These are phyloP conservation scores for Colletotrichum simmondsii DNA, from an alignment of 2,329 filamentous ascomycete genomes.

Conservation along the genomic window DNA sequence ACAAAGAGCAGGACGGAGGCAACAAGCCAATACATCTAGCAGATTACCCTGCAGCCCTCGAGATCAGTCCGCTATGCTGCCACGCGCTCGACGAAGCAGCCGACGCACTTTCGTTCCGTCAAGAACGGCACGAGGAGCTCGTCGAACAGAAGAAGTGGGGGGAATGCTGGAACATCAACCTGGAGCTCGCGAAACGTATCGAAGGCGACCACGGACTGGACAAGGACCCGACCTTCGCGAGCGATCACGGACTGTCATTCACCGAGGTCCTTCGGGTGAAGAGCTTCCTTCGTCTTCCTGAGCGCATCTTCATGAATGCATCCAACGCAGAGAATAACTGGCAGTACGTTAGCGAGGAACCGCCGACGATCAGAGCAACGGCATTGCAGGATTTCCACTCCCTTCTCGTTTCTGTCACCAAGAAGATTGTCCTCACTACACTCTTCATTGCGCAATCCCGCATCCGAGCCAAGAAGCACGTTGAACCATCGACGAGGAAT, in stretches of 20 bases:
- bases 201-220: slow-evolving; percentile 30
- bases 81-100: slow-evolving; percentile 74
- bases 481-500: slow-evolving; percentile 40
- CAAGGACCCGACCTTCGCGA: slow-evolving; percentile 22
- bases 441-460: slow-evolving; percentile 79
- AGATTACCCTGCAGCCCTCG: slow-evolving; percentile 77
- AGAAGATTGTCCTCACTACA: slow-evolving; percentile 74
- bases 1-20: slow-evolving; percentile 41
- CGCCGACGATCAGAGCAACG: slow-evolving; percentile 78
- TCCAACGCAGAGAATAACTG: slow-evolving; percentile 73
- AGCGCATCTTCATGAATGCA: slow-evolving; percentile 81
- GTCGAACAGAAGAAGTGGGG: slow-evolving; percentile 71
- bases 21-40: slow-evolving; percentile 53
- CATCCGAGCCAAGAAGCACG: slow-evolving; percentile 60
- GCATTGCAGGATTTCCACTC: slow-evolving; percentile 81
- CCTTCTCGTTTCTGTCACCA: slow-evolving; percentile 74
- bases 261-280: slow-evolving; percentile 67
- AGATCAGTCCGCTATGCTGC: slow-evolving; percentile 76
- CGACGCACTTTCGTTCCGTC: slow-evolving; percentile 71
- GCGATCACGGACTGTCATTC: slow-evolving; percentile 53
- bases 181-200: slow-evolving; percentile 43
- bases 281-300: slow-evolving; percentile 73
- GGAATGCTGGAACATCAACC: slow-evolving; percentile 73
- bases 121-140: slow-evolving; percentile 71
- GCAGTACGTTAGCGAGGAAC: slow-evolving; percentile 67